Evolutionary conservation across 306 rosid genomes (phyloP).

Genomic region (Prunus fruticosa): DNA sequence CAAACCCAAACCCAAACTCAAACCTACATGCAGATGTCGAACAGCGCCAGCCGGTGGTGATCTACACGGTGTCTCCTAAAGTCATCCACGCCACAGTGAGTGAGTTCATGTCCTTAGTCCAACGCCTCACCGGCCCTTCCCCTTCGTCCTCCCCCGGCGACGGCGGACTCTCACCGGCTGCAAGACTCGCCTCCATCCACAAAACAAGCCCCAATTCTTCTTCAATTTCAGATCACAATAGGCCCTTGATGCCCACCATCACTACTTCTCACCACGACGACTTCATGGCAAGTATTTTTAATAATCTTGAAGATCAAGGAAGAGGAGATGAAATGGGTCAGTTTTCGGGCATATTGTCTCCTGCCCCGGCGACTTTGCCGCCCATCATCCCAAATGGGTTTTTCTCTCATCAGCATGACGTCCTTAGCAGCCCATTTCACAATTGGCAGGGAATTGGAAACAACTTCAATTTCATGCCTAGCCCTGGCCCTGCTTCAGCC

Average conservation of each 20-base stretch:
- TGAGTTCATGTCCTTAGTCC: conserved; percentile 85
- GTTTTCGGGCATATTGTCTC: conserved; percentile 69
- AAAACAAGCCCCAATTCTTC: conserved; percentile 63
- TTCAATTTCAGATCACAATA: background rate
- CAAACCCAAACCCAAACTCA: conserved; percentile 43
- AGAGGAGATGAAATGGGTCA: conserved; percentile 54
- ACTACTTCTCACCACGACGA: conserved; percentile 20
- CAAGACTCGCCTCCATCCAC: conserved; percentile 79
- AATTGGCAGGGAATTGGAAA: conserved; percentile 29
- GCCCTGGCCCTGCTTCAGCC: conserved; percentile 61
- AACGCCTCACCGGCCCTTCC: conserved; percentile 82
- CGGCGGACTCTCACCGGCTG: conserved; percentile 86
- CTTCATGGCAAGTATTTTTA: conserved; percentile 22
- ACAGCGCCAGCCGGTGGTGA: conserved; percentile 47
- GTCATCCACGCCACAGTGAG: conserved; percentile 54
- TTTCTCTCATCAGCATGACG: conserved; percentile 34
- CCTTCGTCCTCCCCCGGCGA: conserved; percentile 43
- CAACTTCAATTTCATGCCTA: conserved; percentile 33
- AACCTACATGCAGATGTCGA: conserved; percentile 11
- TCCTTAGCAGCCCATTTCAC: background rate
- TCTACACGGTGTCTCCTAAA: conserved; percentile 87
- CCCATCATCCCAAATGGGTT: conserved; percentile 59
- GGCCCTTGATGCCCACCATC: background rate
- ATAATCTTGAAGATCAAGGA: conserved; percentile 26
- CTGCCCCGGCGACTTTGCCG: conserved; percentile 63